phyloP scores from a whole-genome alignment of 768 basidiomycete genomes.

The Boletus speciosus region DNA sequence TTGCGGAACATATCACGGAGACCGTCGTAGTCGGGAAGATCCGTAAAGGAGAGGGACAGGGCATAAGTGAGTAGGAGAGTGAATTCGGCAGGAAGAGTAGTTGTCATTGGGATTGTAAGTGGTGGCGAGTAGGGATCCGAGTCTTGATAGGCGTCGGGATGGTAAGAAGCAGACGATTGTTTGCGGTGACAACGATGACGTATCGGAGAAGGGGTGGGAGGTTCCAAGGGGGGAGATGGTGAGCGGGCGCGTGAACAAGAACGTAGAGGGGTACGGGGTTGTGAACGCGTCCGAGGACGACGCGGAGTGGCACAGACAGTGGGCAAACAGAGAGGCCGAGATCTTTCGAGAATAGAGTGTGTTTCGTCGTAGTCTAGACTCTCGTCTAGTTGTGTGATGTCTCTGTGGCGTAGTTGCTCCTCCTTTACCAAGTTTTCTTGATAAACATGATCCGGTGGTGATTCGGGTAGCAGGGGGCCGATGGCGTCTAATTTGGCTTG shows the following conservation, averaged over 20 bases:
- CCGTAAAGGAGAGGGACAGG: slow-evolving; percentile 80
- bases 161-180: slow-evolving; percentile 18
- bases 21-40: slow-evolving; percentile 86
- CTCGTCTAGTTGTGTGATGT: slow-evolving; percentile 12
- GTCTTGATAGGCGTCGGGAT: slow-evolving; percentile 14
- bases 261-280: slow-evolving; percentile 15
- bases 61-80: slow-evolving; percentile 77
- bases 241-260: slow-evolving; percentile 9
- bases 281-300: slow-evolving; percentile 15
- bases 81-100: slow-evolving; percentile 77
- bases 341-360: slow-evolving; percentile 15
- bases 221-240: slow-evolving; percentile 2
- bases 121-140: slow-evolving; percentile 6
- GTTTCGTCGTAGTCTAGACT: slow-evolving; percentile 6
- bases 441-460: slow-evolving; percentile 12
- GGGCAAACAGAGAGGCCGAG: slow-evolving; percentile 10
- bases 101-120: slow-evolving; percentile 54
- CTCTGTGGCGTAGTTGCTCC: background rate
- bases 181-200: slow-evolving; percentile 16
- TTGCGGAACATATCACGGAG: slow-evolving; percentile 69
- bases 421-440: slow-evolving; percentile 1
- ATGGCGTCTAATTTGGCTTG: slow-evolving; percentile 68
- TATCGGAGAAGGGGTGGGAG: slow-evolving; percentile 18
- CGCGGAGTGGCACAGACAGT: slow-evolving; percentile 6
- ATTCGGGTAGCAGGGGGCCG: slow-evolving; percentile 16